phyloP scores from a whole-genome alignment of 495 filamentous ascomycete genomes.

The Letharia columbiana region DNA sequence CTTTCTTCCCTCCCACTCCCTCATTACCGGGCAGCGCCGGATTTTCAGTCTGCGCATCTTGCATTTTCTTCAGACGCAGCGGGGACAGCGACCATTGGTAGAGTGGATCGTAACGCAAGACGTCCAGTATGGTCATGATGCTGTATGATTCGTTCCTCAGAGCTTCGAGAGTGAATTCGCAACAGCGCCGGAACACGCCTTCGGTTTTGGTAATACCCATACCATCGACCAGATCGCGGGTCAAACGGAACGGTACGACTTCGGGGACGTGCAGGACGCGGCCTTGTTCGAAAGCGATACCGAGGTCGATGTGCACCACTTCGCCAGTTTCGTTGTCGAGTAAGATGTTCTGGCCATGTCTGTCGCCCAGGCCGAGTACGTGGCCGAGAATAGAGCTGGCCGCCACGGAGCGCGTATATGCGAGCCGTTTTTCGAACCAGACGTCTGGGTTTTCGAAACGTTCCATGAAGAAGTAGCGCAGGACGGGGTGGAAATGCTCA shows the following conservation, averaged over 20 bases:
- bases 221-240: slow-evolving; percentile 91
- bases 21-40: slow-evolving; percentile 28
- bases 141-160: slow-evolving; percentile 84
- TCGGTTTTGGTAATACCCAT: slow-evolving; percentile 96
- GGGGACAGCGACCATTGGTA: slow-evolving; percentile 96
- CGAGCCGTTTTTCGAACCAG: slow-evolving; percentile 80
- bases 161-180: slow-evolving; percentile 93
- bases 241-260: slow-evolving; percentile 88
- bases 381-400: slow-evolving; percentile 93
- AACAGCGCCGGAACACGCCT: slow-evolving; percentile 91
- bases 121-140: slow-evolving; percentile 96
- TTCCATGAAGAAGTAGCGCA: slow-evolving; percentile 96
- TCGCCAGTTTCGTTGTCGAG: slow-evolving; percentile 85
- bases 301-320: slow-evolving; percentile 93
- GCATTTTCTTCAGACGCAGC: slow-evolving; percentile 67
- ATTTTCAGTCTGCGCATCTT: slow-evolving; percentile 51
- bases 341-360: slow-evolving; percentile 94
- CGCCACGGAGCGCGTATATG: slow-evolving; percentile 86
- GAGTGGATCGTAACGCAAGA: slow-evolving; percentile 89
- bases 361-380: slow-evolving; percentile 88
- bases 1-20: slow-evolving; percentile 36
- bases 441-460: slow-evolving; percentile 88
- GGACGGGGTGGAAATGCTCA: slow-evolving; percentile 81
- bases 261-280: slow-evolving; percentile 88
- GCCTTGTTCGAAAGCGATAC: slow-evolving; percentile 93